Percentiles rank a stretch among this genome's conserved stretches.
phyloP scores from a whole-genome alignment of 2,329 filamentous ascomycete genomes.

The Fusarium sambucinum region DNA sequence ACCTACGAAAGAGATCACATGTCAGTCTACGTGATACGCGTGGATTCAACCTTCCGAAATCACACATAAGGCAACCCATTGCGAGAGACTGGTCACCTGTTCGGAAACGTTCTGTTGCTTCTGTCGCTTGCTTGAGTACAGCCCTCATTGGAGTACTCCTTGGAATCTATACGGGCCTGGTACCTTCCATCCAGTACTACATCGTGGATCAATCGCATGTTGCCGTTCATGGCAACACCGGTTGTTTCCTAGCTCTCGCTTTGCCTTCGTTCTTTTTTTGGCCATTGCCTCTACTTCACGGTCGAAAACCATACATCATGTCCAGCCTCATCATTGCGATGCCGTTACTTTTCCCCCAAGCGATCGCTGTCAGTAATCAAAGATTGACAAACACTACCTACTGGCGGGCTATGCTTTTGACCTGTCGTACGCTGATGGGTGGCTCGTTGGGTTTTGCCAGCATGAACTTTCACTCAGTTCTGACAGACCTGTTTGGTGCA shows the following conservation, averaged over 20 bases:
- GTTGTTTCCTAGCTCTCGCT: conserved; percentile 77
- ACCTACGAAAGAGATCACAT: conserved; percentile 64
- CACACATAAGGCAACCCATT: conserved; percentile 72
- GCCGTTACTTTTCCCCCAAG: conserved; percentile 81
- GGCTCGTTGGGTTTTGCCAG: conserved; percentile 78
- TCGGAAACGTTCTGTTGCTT: conserved; percentile 76
- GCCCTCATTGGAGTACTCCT: conserved; percentile 76
- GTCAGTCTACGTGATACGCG: conserved; percentile 64
- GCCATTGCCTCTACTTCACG: conserved; percentile 80
- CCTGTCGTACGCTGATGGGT: conserved; percentile 75
- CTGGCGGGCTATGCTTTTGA: conserved; percentile 72
- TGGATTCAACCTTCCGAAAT: conserved; percentile 65
- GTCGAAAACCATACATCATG: conserved; percentile 81
- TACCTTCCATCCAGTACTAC: conserved; percentile 83
- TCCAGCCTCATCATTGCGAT: conserved; percentile 75
- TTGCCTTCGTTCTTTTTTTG: conserved; percentile 77
- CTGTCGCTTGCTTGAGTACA: conserved; percentile 78
- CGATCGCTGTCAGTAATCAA: conserved; percentile 69
- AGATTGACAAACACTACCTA: conserved; percentile 66
- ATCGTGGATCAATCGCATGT: conserved; percentile 76
- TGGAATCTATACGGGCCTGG: conserved; percentile 82
- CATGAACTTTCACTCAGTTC: conserved; percentile 79
- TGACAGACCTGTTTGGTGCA: conserved; percentile 81
- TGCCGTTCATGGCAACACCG: conserved; percentile 78
- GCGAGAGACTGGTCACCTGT: conserved; percentile 77